Evolutionary conservation across 139 green algal genomes (phyloP).

Genomic region (Chlamydomonas asymmetrica): DNA sequence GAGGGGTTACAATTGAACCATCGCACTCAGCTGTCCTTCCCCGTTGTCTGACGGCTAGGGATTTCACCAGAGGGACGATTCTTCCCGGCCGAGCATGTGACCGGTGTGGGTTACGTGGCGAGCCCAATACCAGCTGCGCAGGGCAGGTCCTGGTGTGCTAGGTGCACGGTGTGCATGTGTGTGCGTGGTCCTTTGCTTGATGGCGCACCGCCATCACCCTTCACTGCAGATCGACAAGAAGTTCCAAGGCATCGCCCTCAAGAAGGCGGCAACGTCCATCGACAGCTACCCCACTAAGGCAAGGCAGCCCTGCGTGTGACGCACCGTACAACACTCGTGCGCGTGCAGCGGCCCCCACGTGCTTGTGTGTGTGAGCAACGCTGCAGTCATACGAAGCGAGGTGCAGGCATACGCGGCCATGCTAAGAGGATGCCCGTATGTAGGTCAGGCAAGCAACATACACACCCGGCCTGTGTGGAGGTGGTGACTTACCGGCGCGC

Average conservation of each 20-base stretch:
- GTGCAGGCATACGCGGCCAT: neutral
- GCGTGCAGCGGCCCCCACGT: neutral
- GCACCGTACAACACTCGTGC: neutral
- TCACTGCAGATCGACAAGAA: neutral
- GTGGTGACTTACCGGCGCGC: no score
- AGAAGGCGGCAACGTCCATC: neutral
- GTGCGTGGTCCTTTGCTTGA: neutral
- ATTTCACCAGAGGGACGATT: no score
- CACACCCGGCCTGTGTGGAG: no score
- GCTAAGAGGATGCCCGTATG: neutral
- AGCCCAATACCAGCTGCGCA: neutral
- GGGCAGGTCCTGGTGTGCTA: neutral
- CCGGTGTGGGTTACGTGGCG: no score
- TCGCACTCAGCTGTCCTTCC: no score
- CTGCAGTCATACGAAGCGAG: neutral
- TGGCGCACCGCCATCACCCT: neutral
- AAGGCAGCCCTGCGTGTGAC: neutral
- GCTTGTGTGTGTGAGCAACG: neutral
- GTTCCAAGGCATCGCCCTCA: neutral
- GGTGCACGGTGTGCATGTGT: neutral
- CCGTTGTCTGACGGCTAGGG: no score
- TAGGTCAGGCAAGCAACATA: neutral
- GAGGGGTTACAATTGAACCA: neutral
- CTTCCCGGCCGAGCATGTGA: no score
- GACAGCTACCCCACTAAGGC: neutral